phyloP scores from a whole-genome alignment of 2,329 filamentous ascomycete species.

The Aphanocladium album region DNA sequence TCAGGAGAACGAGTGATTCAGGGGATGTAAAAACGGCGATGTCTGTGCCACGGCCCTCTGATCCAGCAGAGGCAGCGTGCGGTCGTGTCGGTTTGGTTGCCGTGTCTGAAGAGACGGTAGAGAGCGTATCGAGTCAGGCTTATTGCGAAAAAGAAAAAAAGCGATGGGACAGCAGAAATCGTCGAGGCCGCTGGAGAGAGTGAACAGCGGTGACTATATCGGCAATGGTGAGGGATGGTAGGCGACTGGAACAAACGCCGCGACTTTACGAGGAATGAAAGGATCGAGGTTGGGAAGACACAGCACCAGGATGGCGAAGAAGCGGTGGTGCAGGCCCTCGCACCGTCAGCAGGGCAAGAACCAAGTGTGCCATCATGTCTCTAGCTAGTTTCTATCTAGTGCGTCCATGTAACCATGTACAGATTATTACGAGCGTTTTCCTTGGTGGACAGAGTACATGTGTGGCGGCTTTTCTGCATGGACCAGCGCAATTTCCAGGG shows the following conservation, averaged over 20 bases:
- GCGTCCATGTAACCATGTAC: not conserved
- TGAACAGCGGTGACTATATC: conserved; percentile 5
- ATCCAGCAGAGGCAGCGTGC: conserved; percentile 11
- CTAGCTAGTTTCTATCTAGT: not conserved
- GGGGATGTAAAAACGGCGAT: not conserved
- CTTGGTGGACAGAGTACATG: too few relatives aligned
- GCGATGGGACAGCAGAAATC: not conserved
- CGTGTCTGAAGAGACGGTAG: conserved; percentile 1
- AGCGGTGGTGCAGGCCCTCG: not conserved
- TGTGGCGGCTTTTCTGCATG: too few relatives aligned
- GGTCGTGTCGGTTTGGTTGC: not conserved
- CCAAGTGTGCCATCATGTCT: not conserved
- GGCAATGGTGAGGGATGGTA: not conserved
- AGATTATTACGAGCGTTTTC: not conserved
- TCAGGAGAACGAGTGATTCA: not conserved
- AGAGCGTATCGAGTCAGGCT: not conserved
- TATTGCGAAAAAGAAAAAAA: not conserved
- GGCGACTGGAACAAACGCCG: not conserved
- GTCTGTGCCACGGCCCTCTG: conserved; percentile 6
- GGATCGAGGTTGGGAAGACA: not conserved
- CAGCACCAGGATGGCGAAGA: not conserved
- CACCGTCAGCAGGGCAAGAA: not conserved
- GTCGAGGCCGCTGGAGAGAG: conserved; percentile 16
- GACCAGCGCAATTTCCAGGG: not conserved
- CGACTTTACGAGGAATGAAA: conserved; percentile 10